Conservation (phyloP, 2,329 filamentous ascomycete species). For the Pyrenochaeta sp. region DNA sequence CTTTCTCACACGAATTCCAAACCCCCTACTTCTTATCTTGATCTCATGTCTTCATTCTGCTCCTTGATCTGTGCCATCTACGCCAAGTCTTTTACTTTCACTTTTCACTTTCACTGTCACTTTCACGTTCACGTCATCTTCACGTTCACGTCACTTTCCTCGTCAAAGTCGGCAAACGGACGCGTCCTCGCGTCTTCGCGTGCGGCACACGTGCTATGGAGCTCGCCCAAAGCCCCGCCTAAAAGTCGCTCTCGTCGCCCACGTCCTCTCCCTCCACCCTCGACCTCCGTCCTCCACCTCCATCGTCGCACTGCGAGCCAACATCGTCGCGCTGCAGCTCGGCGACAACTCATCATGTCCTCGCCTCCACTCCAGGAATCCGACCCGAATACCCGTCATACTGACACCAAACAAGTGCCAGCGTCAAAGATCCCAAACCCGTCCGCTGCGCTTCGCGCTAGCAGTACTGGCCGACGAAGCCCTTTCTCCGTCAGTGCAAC, state of each 20-base stretch:
- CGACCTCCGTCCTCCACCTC: no score
- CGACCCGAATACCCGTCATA: conserved; percentile 13
- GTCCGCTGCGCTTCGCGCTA: conserved; percentile 3
- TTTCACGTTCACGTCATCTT: conserved; percentile 1
- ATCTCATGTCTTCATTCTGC: background rate
- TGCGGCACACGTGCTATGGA: background rate
- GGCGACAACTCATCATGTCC: conserved; percentile 17
- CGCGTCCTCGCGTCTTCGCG: background rate
- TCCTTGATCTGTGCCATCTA: background rate
- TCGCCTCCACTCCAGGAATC: conserved; percentile 15
- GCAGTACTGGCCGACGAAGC: conserved; percentile 7
- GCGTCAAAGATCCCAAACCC: conserved; percentile 18
- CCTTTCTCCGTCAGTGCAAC: conserved; percentile 18
- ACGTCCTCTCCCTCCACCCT: no score
- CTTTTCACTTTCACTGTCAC: conserved; percentile 17
- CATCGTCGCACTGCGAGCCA: background rate
- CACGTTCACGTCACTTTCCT: no score
- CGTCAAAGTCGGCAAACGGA: no score
- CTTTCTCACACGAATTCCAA: background rate
- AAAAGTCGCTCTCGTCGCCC: no score
- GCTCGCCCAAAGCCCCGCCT: no score
- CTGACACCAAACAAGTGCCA: conserved; percentile 5
- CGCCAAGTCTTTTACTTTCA: conserved; percentile 1
- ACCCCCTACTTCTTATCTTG: no score
- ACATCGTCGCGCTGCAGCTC: no score